These are phyloP conservation scores for Aureobasidium leucospermi DNA, from an alignment of 2,329 filamentous ascomycete species.

Conservation along the genomic window DNA sequence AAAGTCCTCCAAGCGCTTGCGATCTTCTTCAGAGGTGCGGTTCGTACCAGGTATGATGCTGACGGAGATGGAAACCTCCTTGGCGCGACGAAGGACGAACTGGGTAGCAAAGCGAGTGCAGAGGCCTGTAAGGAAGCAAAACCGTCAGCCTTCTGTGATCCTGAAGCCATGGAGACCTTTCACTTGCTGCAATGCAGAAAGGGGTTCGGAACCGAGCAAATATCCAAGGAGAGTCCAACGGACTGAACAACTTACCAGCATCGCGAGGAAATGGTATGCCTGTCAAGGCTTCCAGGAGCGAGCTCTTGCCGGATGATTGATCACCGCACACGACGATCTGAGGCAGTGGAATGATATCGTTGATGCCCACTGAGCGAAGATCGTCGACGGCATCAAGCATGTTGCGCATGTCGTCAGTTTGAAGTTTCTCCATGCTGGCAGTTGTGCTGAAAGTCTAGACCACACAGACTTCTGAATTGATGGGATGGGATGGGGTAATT, in stretches of 20 bases:
- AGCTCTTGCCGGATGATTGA: slow-evolving; percentile 57
- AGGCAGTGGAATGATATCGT: slow-evolving; percentile 26
- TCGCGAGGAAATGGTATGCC: slow-evolving; percentile 48
- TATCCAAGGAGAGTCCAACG: no score
- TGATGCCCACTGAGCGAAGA: slow-evolving; percentile 42
- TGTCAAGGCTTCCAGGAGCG: slow-evolving; percentile 57
- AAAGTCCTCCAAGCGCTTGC: background rate
- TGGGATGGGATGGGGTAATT: no score
- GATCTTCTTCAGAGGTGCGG: background rate
- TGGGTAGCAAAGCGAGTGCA: slow-evolving; percentile 59
- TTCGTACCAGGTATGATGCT: background rate
- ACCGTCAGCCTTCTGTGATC: slow-evolving; percentile 21
- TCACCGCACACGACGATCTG: slow-evolving; percentile 47
- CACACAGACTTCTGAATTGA: no score
- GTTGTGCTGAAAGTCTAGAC: no score
- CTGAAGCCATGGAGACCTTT: no score
- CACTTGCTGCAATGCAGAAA: no score
- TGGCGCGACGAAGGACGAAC: slow-evolving; percentile 42
- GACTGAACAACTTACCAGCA: slow-evolving; percentile 28
- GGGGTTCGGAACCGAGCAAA: no score
- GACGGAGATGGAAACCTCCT: slow-evolving; percentile 20
- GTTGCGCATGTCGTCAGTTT: slow-evolving; percentile 31
- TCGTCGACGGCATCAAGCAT: slow-evolving; percentile 49
- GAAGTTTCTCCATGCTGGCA: background rate
- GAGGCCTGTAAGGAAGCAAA: slow-evolving; percentile 25